A percentile compares a stretch with the other conserved stretches of the same genome.
Evolutionary conservation across 768 basidiomycete species (phyloP).

Genomic region (Saitozyma sp.): DNA sequence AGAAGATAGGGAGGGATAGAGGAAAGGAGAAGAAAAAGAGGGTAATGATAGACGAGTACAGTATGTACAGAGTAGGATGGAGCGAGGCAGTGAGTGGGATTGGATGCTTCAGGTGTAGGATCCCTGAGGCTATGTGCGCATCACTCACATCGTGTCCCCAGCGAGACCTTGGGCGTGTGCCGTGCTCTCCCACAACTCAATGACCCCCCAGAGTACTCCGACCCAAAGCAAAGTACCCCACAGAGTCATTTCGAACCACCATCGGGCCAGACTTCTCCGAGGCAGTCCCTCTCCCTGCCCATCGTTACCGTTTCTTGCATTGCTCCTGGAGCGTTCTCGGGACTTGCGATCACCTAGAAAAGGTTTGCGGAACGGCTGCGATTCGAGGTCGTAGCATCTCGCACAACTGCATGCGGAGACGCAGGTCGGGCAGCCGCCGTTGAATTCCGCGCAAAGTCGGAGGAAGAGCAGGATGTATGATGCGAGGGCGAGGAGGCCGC

Average conservation of each 20-base stretch:
- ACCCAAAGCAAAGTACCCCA: conserved; percentile 9
- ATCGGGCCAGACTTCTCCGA: not conserved
- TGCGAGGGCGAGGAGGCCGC: not conserved
- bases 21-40: no score
- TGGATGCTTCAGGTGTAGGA: no score
- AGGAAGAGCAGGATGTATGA: not conserved
- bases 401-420: not conserved
- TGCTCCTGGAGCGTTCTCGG: not conserved
- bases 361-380: conserved; percentile 1
- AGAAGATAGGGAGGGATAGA: no score
- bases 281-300: not conserved
- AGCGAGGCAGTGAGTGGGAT: no score
- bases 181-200: conserved; percentile 3
- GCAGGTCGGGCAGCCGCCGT: not conserved
- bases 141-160: conserved; percentile 9
- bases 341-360: not conserved
- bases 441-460: not conserved
- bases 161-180: not conserved
- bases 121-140: no score
- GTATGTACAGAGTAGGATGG: no score
- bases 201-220: not conserved
- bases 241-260: conserved; percentile 6
- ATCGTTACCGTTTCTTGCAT: not conserved
- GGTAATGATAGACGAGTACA: no score
- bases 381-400: not conserved